A percentile compares a stretch with the other conserved stretches of the same genome.
Evolutionary conservation across 2,329 filamentous ascomycete genomes (phyloP).

Genomic region (Fusarium annulatum): DNA sequence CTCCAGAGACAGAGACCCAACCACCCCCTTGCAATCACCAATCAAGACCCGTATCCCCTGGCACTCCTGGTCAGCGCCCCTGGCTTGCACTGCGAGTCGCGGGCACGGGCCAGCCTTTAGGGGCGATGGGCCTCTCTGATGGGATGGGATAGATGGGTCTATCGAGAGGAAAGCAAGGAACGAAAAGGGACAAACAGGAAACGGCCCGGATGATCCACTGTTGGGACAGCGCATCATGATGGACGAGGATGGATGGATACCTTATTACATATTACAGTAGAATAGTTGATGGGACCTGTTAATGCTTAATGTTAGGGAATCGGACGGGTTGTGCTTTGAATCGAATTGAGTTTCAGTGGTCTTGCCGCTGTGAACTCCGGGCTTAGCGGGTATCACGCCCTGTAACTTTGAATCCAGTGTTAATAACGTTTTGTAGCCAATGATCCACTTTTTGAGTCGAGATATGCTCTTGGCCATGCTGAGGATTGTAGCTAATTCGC

Average conservation of each 20-base stretch:
- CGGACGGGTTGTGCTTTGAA: background rate
- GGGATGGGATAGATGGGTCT: slow-evolving; percentile 26
- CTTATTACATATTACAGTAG: background rate
- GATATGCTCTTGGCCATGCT: background rate
- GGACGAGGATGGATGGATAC: background rate
- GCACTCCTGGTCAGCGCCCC: slow-evolving; percentile 23
- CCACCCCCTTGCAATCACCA: slow-evolving; percentile 7
- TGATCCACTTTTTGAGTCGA: background rate
- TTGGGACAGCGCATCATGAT: slow-evolving; percentile 28
- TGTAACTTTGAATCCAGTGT: slow-evolving; percentile 7
- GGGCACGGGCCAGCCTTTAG: slow-evolving; percentile 29
- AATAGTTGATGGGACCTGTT: background rate
- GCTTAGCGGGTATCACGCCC: slow-evolving; percentile 17
- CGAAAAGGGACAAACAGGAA: slow-evolving; percentile 32
- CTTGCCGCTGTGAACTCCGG: slow-evolving; percentile 4
- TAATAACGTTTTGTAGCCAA: background rate
- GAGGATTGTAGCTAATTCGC: slow-evolving; percentile 10
- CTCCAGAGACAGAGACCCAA: slow-evolving; percentile 25
- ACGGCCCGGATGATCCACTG: slow-evolving; percentile 34
- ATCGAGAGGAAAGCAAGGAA: slow-evolving; percentile 34
- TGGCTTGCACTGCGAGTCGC: slow-evolving; percentile 32
- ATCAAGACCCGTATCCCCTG: slow-evolving; percentile 26
- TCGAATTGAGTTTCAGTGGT: slow-evolving; percentile 29
- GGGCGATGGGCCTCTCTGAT: slow-evolving; percentile 26
- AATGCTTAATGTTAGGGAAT: slow-evolving; percentile 9